phyloP scores from a whole-genome alignment of 2,329 filamentous ascomycete genomes.

The Arthrobotrys pseudoclavata region DNA sequence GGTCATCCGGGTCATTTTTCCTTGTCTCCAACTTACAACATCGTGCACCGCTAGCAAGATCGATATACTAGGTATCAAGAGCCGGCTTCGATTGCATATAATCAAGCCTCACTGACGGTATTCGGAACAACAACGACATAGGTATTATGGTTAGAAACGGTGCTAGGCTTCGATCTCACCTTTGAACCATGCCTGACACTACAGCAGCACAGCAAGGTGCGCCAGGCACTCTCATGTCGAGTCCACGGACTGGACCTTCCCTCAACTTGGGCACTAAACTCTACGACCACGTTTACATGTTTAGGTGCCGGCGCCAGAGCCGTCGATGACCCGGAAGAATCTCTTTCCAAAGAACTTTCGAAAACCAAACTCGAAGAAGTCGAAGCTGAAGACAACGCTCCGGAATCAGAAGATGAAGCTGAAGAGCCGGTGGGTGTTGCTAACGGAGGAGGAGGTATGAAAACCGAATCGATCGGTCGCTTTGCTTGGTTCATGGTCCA shows the following conservation, averaged over 20 bases:
- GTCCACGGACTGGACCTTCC: neutral
- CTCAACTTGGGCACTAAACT: neutral
- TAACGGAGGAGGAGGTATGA: constrained; percentile 31
- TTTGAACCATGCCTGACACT: constrained; percentile 22
- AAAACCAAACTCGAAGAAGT: constrained; percentile 13
- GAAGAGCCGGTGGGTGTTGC: constrained; percentile 1
- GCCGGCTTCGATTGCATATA: neutral
- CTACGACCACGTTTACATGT: neutral
- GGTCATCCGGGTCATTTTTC: constrained; percentile 14
- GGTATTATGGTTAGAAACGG: neutral
- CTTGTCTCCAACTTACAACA: constrained; percentile 10
- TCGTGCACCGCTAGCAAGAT: neutral
- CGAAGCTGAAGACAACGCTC: constrained; percentile 2
- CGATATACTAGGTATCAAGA: neutral
- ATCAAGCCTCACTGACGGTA: neutral
- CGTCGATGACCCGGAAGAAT: neutral
- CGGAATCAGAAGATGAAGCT: constrained; percentile 45
- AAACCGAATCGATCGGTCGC: neutral
- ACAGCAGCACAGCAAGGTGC: constrained; percentile 9
- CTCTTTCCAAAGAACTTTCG: constrained; percentile 7
- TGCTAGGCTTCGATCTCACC: neutral
- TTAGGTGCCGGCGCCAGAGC: neutral
- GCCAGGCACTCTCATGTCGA: neutral
- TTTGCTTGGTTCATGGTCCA: neutral
- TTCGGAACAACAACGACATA: neutral